These are phyloP conservation scores for Tremella fuciformis DNA, from an alignment of 768 basidiomycete genomes.

Conservation along the genomic window DNA sequence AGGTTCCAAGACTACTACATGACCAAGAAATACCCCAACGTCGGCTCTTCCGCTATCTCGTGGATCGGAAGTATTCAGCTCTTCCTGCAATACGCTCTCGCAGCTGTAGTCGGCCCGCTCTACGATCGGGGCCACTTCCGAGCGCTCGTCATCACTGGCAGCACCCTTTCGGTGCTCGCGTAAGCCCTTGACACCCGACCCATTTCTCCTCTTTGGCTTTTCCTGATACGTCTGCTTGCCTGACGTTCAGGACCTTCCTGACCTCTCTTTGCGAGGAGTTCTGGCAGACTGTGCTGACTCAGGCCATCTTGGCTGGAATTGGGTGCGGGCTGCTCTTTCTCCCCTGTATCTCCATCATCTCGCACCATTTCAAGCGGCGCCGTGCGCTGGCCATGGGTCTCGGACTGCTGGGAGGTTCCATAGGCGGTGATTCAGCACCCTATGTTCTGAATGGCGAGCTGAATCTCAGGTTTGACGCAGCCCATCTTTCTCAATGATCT, in stretches of 20 bases:
- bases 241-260: slow-evolving; percentile 24
- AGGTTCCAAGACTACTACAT: slow-evolving; percentile 53
- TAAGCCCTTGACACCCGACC: slow-evolving; percentile 12
- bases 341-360: slow-evolving; percentile 57
- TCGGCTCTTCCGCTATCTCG: slow-evolving; percentile 44
- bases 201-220: background rate
- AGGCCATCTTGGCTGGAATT: slow-evolving; percentile 52
- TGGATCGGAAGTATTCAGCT: slow-evolving; percentile 53
- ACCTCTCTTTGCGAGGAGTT: slow-evolving; percentile 34
- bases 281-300: slow-evolving; percentile 38
- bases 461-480: slow-evolving; percentile 11
- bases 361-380: slow-evolving; percentile 56
- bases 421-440: slow-evolving; percentile 37
- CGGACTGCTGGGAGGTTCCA: slow-evolving; percentile 52
- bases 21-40: slow-evolving; percentile 38
- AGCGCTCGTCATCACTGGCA: slow-evolving; percentile 22
- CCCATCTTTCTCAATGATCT: slow-evolving; percentile 52
- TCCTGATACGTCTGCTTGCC: too few relatives aligned
- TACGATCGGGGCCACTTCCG: slow-evolving; percentile 52
- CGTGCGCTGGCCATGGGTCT: slow-evolving; percentile 56
- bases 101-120: slow-evolving; percentile 45
- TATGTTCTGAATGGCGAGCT: too few relatives aligned
- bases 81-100: slow-evolving; percentile 47
- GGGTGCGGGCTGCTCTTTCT: slow-evolving; percentile 59
- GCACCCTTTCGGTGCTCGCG: slow-evolving; percentile 32